These are phyloP conservation scores for Myriosclerotinia scirpicola DNA, from an alignment of 2,329 filamentous ascomycete species.

Conservation along the genomic window DNA sequence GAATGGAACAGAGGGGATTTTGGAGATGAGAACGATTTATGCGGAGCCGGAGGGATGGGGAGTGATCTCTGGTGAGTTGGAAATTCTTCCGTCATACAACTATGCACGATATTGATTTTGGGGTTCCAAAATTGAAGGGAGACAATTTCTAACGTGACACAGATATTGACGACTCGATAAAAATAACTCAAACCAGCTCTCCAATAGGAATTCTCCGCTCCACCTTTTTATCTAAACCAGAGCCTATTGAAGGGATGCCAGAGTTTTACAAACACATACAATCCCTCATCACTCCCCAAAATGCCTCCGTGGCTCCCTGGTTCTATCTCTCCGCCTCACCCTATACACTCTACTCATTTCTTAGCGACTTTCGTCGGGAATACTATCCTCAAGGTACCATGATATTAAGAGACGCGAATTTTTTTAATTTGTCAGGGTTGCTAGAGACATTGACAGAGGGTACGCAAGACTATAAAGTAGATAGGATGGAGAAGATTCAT, in stretches of 20 bases:
- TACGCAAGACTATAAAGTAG: conserved; percentile 83
- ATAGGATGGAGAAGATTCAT: conserved; percentile 75
- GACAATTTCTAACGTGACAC: conserved; percentile 27
- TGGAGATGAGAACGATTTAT: conserved; percentile 69
- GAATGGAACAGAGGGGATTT: conserved; percentile 52
- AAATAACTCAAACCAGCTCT: conserved; percentile 79
- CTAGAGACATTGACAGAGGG: conserved; percentile 76
- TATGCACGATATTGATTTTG: neutral
- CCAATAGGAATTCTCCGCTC: conserved; percentile 77
- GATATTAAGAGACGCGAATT: conserved; percentile 80
- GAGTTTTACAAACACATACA: conserved; percentile 73
- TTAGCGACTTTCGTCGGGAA: conserved; percentile 68
- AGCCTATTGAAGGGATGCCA: conserved; percentile 77
- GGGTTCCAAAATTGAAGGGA: neutral
- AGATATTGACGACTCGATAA: conserved; percentile 96
- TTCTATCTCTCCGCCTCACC: conserved; percentile 94
- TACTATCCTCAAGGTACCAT: conserved; percentile 78
- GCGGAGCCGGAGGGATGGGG: conserved; percentile 79
- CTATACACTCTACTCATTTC: conserved; percentile 90
- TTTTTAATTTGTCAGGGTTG: conserved; percentile 80
- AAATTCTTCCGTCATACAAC: no score
- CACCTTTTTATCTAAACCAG: conserved; percentile 77
- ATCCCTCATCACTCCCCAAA: conserved; percentile 46
- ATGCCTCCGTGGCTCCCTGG: conserved; percentile 62
- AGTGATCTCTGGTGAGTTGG: conserved; percentile 65